Evolutionary conservation across 495 filamentous ascomycete species (phyloP), one percentile per base, ranked within the genome.

Genomic region (Hypoxylon fuscum): DNA sequence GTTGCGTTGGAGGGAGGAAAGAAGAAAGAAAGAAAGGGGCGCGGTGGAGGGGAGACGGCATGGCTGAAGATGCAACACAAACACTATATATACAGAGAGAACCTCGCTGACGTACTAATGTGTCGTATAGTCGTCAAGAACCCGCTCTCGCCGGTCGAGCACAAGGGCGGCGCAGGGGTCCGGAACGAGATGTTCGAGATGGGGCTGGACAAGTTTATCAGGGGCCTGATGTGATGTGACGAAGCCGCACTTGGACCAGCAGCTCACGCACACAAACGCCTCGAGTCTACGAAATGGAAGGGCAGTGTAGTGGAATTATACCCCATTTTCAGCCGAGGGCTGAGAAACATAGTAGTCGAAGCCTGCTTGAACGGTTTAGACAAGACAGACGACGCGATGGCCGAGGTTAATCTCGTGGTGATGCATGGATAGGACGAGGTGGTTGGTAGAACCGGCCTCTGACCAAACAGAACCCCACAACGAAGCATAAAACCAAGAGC

Each of bases 131-230:
- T 98, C 27, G 92, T 96, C 58, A 97, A 97, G 68, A 97, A 97
- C 59, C 94, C 94, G 1, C 80, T 98, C 14, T 90, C 92, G 15
- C 94, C 94, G 12, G 83, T 88, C 21, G 94, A 98, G 74, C 93
- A 97, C 76, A 88, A 89, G 29, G 88, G 90, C 32, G 93, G 93
- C 31, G 82, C 89, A 27, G 94, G 94, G 10, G 93, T 98, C 34
- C 90, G 87, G 62, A 96, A 96, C 71, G 94, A 97, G 79, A 80
- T 97, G 59, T 98, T 98, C 72, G 94, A 98, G 74, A 79, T 91
- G 59, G 94, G 90, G 2, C 74, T 98, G 54, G 95, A 98, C 66
- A 88, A 92, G 68, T 96, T 96, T 63, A 82, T 95, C 11, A 69
- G 79, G 47, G 79, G 81, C 9, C 55, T 82, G 54, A 80, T 80